These are phyloP conservation scores for Limtongia smithiae DNA, from an alignment of 805 yeast genomes.

Conservation along the genomic window DNA sequence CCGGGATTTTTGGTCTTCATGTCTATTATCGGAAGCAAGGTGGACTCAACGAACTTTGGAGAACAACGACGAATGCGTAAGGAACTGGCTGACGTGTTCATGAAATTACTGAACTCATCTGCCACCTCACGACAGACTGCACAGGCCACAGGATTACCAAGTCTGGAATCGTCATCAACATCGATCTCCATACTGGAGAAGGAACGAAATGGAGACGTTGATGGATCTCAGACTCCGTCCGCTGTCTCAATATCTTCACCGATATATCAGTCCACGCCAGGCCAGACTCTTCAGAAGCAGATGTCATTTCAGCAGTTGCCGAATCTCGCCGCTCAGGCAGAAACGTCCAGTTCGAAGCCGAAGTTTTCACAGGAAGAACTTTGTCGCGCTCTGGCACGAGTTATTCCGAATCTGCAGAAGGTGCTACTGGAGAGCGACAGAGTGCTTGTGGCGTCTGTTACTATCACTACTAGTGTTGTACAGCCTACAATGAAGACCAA, in stretches of 20 bases:
- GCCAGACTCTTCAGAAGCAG: conserved; percentile 13
- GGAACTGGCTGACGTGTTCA: conserved; percentile 52
- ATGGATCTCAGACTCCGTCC: conserved; percentile 9
- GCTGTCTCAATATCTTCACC: conserved; percentile 24
- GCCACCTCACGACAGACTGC: conserved; percentile 26
- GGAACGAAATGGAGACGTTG: no score
- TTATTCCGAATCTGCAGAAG: conserved; percentile 43
- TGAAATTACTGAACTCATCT: conserved; percentile 36
- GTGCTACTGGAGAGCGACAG: conserved; percentile 61
- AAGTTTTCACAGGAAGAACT: conserved; percentile 44
- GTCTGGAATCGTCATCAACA: background rate
- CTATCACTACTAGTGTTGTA: conserved; percentile 52
- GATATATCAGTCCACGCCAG: conserved; percentile 23
- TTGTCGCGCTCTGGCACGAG: conserved; percentile 42
- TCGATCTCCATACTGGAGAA: background rate
- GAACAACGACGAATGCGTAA: conserved; percentile 56
- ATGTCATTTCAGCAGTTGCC: conserved; percentile 13
- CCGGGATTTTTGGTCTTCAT: conserved; percentile 54
- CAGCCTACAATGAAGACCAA: conserved; percentile 52
- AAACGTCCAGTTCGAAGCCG: conserved; percentile 15
- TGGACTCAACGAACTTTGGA: conserved; percentile 57
- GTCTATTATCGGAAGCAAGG: conserved; percentile 51
- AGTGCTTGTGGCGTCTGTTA: conserved; percentile 47
- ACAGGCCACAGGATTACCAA: conserved; percentile 10
- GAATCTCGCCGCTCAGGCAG: conserved; percentile 5